Percentiles rank a stretch among this genome's conserved stretches.
phyloP scores from a whole-genome alignment of 2,329 filamentous ascomycete species.

The Curvularia sp. region DNA sequence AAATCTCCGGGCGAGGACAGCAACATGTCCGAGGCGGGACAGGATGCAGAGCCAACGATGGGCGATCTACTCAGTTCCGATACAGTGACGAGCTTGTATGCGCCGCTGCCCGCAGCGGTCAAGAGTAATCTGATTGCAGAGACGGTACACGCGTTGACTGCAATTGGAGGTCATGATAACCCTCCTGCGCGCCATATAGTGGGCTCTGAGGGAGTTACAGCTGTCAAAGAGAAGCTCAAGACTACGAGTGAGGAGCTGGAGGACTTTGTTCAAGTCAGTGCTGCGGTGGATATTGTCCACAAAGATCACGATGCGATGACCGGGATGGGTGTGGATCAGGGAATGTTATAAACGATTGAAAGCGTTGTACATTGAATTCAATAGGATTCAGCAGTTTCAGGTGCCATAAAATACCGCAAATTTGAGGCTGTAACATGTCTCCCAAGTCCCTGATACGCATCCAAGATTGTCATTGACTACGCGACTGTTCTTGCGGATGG shows the following conservation, averaged over 20 bases:
- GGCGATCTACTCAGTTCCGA: constrained; percentile 57
- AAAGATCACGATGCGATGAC: constrained; percentile 30
- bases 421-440: neutral
- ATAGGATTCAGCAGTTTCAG: neutral
- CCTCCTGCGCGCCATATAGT: constrained; percentile 94
- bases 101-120: constrained; percentile 70
- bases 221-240: constrained; percentile 95
- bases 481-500: neutral
- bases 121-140: constrained; percentile 81
- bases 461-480: neutral
- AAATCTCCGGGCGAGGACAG: constrained; percentile 41
- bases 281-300: constrained; percentile 75
- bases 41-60: constrained; percentile 46
- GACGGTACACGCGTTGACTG: constrained; percentile 87
- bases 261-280: constrained; percentile 90
- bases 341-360: constrained; percentile 12
- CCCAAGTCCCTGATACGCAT: neutral
- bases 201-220: constrained; percentile 82
- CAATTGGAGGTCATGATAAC: constrained; percentile 95
- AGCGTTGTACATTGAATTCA: neutral
- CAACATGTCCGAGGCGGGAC: constrained; percentile 39
- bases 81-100: constrained; percentile 72
- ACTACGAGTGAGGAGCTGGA: constrained; percentile 95
- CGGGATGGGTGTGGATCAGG: constrained; percentile 20
- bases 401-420: neutral